Percentiles rank a stretch among this genome's conserved stretches.
These are phyloP conservation scores for Lepidium sativum DNA, from an alignment of 345 rosid species.

Conservation along the genomic window DNA sequence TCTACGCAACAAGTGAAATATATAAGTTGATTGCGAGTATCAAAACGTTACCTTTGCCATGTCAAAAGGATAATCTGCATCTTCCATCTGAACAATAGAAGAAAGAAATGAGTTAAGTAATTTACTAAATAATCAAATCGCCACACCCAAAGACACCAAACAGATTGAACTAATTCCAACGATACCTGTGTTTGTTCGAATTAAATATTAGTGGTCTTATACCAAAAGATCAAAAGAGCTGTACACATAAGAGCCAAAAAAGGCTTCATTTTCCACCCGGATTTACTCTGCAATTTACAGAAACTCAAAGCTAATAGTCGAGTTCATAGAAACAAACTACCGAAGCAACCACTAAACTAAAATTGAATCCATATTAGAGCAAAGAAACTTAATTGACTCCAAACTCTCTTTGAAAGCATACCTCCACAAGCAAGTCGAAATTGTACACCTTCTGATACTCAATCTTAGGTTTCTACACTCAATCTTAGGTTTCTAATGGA, in stretches of 20 bases:
- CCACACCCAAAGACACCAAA: neutral
- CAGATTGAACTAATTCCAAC: neutral
- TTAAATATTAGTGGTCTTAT: conserved; percentile 69
- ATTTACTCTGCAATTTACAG: conserved; percentile 45
- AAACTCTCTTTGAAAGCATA: no score
- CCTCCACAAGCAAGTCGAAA: no score
- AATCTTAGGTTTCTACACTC: no score
- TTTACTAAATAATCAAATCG: neutral
- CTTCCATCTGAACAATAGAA: conserved; percentile 51
- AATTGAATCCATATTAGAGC: no score
- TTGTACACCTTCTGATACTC: no score
- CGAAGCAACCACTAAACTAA: no score
- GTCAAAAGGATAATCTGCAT: conserved; percentile 44
- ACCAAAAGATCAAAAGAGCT: conserved; percentile 74
- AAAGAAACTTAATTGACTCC: no score
- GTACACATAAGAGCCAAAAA: conserved; percentile 62
- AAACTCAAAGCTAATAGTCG: neutral
- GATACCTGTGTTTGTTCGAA: conserved; percentile 66
- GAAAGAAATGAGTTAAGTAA: neutral
- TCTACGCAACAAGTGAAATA: neutral
- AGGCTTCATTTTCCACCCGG: conserved; percentile 62
- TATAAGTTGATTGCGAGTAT: neutral
- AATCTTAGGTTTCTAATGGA: no score
- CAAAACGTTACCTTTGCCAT: conserved; percentile 39
- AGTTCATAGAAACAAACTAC: no score